These are phyloP conservation scores for Metarhizium sp. DNA, from an alignment of 2,329 filamentous ascomycete genomes.

Conservation along the genomic window DNA sequence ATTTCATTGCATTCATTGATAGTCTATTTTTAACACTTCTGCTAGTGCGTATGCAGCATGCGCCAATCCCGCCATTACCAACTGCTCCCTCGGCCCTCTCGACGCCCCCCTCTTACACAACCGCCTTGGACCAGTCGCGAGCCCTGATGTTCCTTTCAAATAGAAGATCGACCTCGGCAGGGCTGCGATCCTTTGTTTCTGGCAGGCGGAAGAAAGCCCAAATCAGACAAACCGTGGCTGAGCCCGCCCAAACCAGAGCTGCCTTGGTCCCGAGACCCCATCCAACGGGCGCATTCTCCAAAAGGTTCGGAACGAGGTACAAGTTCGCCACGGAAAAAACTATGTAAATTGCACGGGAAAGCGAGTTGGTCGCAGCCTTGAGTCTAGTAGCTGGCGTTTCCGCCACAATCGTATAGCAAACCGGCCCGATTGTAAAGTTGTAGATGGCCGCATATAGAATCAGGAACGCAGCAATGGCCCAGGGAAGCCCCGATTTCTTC, in stretches of 20 bases:
- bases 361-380: constrained; percentile 12
- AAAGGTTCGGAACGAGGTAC: constrained; percentile 11
- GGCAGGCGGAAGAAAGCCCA: constrained; percentile 15
- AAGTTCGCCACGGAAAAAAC: constrained; percentile 11
- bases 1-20: neutral
- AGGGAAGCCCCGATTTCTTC: constrained; percentile 7
- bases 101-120: neutral
- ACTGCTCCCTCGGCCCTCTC: neutral
- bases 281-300: constrained; percentile 10
- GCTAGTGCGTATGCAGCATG: neutral
- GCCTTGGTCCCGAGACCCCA: constrained; percentile 12
- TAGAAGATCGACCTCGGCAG: constrained; percentile 13
- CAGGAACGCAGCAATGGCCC: constrained; percentile 26
- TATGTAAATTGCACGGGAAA: constrained; percentile 11
- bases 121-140: constrained; percentile 7
- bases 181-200: constrained; percentile 13
- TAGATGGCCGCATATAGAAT: constrained; percentile 30
- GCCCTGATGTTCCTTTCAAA: constrained; percentile 15
- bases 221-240: constrained; percentile 5
- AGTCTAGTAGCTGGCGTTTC: constrained; percentile 20
- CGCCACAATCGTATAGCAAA: constrained; percentile 32
- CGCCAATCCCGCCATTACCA: neutral
- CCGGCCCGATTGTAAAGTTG: constrained; percentile 30
- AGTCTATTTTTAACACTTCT: neutral
- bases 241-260: constrained; percentile 12